Evolutionary conservation across 257 asterid genomes (phyloP), one percentile per base, ranked within the genome.

Genomic region (Lithospermum erythrorhizon): DNA sequence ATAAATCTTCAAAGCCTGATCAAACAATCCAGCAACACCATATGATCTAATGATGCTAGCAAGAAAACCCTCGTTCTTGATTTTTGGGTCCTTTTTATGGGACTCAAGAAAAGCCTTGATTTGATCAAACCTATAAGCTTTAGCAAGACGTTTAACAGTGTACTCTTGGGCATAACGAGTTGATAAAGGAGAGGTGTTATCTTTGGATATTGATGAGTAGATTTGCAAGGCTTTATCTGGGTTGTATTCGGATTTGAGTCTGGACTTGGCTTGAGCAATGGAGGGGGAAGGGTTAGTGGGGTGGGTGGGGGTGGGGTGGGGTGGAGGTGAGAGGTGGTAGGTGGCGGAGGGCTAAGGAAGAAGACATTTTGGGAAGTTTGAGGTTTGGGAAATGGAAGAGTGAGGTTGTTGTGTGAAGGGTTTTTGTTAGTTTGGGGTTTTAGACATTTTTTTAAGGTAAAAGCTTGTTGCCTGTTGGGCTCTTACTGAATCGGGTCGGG

Each of bases 161-260:
- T 61, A 63, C 29, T 83, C 91, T 71, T 90, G 95, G 67, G 82
- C 81, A 73, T 81, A 77, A 68, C 90, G 90, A 1, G 85, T 64
- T 64, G 87, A 68, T 62, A 77, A 29, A 9, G 82, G 73, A 65
- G 49, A 41, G 17, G 49, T 11, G 18, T 11, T 0, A 13, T 41
- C 17, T 35, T 35, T 58, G 59, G 87, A 70, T 69, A 82, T 77
- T 30, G 94, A 74, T 65, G 82, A 65, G 81, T 87, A 87, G 79
- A 87, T 70, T 56, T 83, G 69, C 55, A 87, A 71, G 2, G 90
- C 91, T 79, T 73, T 80, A 70, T 90, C 97, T 3, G 97, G 94
- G 69, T 79, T 86, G 68, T 74, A 64, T 2, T 58, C 70, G 2
- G 61, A 69, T 63, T 60, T 74, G 61, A 90, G 86, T 63, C 54